Evolutionary conservation across 2,329 filamentous ascomycete species (phyloP).

Genomic region (Pestalotiopsis sp.): DNA sequence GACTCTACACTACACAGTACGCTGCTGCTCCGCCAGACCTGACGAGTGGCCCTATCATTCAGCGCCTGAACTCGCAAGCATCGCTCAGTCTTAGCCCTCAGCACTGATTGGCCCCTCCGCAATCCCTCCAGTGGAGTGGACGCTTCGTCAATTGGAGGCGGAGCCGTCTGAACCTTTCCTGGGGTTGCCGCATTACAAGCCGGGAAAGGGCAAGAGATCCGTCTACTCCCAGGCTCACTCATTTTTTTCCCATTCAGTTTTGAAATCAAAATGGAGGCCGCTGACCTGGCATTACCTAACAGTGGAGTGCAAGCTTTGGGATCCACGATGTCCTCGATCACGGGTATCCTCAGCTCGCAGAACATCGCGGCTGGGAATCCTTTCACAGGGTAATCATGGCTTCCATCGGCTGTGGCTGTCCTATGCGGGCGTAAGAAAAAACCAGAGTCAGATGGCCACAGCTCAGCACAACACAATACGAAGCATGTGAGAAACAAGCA

Average conservation of each 20-base stretch:
- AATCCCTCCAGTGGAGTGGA: slow-evolving; percentile 13
- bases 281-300: not conserved
- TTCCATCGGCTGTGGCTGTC: slow-evolving; percentile 1
- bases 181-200: slow-evolving; percentile 6
- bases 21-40: not conserved
- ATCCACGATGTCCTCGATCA: not conserved
- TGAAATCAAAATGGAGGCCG: not conserved
- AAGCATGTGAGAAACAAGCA: slow-evolving; percentile 8
- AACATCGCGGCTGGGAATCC: not conserved
- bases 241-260: no score
- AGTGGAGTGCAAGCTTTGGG: not conserved
- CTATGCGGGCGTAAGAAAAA: not conserved
- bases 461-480: not conserved
- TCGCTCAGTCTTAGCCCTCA: slow-evolving; percentile 1
- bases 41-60: slow-evolving; percentile 5
- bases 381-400: not conserved
- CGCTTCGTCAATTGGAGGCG: slow-evolving; percentile 11
- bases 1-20: not conserved
- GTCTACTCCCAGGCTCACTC: not conserved
- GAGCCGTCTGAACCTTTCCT: slow-evolving; percentile 8
- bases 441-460: not conserved
- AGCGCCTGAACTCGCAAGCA: not conserved
- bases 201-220: slow-evolving; percentile 2
- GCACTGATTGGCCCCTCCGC: slow-evolving; percentile 17
- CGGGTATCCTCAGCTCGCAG: not conserved